A percentile compares a stretch with the other conserved stretches of the same genome.
These are phyloP conservation scores for Jamesozyma lodderae DNA, from an alignment of 805 yeast species.

Conservation along the genomic window DNA sequence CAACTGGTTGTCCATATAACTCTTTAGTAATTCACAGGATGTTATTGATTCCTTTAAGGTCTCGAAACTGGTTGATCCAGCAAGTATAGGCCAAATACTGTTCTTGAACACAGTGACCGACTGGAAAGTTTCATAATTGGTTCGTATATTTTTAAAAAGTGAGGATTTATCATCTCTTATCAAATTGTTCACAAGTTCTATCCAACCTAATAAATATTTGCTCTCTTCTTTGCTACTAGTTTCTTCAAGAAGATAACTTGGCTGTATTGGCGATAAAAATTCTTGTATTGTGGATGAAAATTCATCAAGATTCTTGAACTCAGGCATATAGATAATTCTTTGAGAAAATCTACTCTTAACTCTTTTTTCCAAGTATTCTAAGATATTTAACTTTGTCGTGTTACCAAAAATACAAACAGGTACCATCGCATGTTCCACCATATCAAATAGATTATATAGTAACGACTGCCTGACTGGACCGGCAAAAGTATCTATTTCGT, in stretches of 20 bases:
- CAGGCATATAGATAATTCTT: conserved; percentile 52
- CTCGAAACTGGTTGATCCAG: conserved; percentile 22
- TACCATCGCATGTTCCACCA: conserved; percentile 58
- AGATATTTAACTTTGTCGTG: conserved; percentile 62
- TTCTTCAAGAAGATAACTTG: background rate
- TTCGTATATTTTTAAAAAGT: conserved; percentile 32
- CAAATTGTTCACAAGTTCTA: conserved; percentile 29
- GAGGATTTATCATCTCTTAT: conserved; percentile 25
- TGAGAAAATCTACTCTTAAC: conserved; percentile 87
- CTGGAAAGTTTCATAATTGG: conserved; percentile 49
- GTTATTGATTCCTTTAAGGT: conserved; percentile 20
- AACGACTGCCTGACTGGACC: conserved; percentile 67
- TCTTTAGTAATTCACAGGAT: conserved; percentile 14
- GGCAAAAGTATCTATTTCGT: conserved; percentile 78
- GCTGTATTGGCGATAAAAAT: conserved; percentile 12
- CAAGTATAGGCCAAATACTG: conserved; percentile 36
- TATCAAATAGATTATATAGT: conserved; percentile 78
- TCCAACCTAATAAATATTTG: conserved; percentile 33
- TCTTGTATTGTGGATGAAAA: conserved; percentile 42
- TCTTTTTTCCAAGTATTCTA: conserved; percentile 82
- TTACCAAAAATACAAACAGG: conserved; percentile 80
- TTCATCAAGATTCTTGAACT: conserved; percentile 38
- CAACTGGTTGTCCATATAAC: conserved; percentile 23
- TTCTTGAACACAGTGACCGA: conserved; percentile 45
- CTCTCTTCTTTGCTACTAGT: background rate